These are phyloP conservation scores for Cyclotella cryptica DNA, from an alignment of 108 stramenopile species.

Conservation along the genomic window DNA sequence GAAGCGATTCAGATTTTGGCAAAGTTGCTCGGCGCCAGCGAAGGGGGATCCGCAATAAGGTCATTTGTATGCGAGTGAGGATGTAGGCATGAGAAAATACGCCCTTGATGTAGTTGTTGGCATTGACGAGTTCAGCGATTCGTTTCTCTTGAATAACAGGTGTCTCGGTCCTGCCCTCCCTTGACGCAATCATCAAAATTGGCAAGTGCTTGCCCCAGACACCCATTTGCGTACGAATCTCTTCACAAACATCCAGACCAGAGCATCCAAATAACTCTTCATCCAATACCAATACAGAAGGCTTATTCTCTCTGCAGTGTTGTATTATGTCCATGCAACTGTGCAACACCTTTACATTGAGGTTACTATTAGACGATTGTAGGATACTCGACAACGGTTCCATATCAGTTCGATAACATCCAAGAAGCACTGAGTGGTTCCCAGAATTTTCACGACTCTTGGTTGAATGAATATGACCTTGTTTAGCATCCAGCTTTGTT, in stretches of 20 bases:
- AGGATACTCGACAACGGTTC: constrained; percentile 29
- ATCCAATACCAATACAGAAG: constrained; percentile 12
- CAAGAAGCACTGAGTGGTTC: constrained; percentile 26
- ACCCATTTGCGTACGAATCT: constrained; percentile 24
- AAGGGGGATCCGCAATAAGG: constrained; percentile 31
- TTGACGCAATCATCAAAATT: constrained; percentile 24
- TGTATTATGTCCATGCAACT: constrained; percentile 7
- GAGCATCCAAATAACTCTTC: constrained; percentile 14
- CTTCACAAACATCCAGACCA: constrained; percentile 22
- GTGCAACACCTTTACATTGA: constrained; percentile 10
- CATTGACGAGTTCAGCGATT: background rate
- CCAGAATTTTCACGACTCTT: constrained; percentile 10
- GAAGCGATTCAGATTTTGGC: constrained; percentile 16
- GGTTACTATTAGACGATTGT: background rate
- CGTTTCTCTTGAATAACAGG: no score
- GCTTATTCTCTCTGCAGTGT: background rate
- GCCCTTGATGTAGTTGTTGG: constrained; percentile 26
- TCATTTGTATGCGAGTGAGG: constrained; percentile 36
- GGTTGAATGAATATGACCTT: background rate
- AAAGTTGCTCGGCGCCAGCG: constrained; percentile 35
- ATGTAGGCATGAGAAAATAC: constrained; percentile 25
- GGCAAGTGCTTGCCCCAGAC: constrained; percentile 41
- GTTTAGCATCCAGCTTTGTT: background rate
- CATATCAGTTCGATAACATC: constrained; percentile 21
- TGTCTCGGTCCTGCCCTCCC: background rate